These are phyloP conservation scores for Miamiensis avidus DNA, from an alignment of 169 alveolate genomes.

Conservation along the genomic window DNA sequence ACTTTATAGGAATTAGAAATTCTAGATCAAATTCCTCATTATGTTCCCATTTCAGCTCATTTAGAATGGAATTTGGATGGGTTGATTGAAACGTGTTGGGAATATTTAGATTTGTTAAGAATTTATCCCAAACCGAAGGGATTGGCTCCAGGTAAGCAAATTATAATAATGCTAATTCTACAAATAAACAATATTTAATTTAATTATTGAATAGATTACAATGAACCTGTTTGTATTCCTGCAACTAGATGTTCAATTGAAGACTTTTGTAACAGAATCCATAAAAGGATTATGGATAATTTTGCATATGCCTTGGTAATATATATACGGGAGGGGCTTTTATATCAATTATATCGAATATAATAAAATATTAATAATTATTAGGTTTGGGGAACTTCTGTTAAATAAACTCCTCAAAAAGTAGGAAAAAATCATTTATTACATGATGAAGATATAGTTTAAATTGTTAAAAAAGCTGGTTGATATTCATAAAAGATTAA, in stretches of 20 bases:
- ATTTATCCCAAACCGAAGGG: conserved; percentile 99
- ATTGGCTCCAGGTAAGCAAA: conserved; percentile 81
- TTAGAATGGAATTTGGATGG: conserved; percentile 96
- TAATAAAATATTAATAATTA: conserved; percentile 85
- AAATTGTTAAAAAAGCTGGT: conserved; percentile 60
- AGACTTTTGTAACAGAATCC: conserved; percentile 76
- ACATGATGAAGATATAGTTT: conserved; percentile 74
- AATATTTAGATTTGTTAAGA: conserved; percentile 94
- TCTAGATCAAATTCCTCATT: conserved; percentile 94
- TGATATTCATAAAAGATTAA: no score
- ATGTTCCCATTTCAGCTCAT: conserved; percentile 92
- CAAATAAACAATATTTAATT: background rate
- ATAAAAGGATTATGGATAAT: conserved; percentile 62
- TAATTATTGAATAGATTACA: conserved; percentile 77
- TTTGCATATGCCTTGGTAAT: conserved; percentile 67
- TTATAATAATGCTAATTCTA: background rate
- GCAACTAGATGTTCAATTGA: conserved; percentile 85
- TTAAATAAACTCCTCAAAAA: conserved; percentile 95
- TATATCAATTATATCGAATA: conserved; percentile 62
- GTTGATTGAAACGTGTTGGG: conserved; percentile 97
- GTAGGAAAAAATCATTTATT: conserved; percentile 94
- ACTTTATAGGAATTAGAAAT: conserved; percentile 93
- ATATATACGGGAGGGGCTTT: conserved; percentile 73
- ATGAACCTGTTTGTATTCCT: conserved; percentile 94
- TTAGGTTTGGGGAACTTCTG: conserved; percentile 97